Evolutionary conservation across 2,329 filamentous ascomycete genomes (phyloP).

Genomic region (Exophiala aquamarina): DNA sequence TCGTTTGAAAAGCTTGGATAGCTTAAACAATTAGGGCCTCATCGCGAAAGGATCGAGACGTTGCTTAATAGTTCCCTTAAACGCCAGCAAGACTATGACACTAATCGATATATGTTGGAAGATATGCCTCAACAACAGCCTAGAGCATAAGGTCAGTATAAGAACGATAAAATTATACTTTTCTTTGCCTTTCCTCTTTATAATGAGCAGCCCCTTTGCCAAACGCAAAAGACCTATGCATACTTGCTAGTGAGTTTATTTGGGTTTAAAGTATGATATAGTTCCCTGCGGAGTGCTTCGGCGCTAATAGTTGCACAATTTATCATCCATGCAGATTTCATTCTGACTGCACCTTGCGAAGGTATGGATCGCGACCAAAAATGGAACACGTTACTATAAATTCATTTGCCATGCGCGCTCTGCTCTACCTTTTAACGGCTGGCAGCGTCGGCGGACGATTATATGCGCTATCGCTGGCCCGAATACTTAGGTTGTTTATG

Average conservation of each 20-base stretch:
- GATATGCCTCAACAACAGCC: slow-evolving; percentile 7
- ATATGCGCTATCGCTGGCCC: slow-evolving; percentile 10
- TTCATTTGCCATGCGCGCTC: neutral
- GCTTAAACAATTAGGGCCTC: slow-evolving; percentile 1
- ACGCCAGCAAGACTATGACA: slow-evolving; percentile 6
- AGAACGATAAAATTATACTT: slow-evolving; percentile 5
- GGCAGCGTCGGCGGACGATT: slow-evolving; percentile 8
- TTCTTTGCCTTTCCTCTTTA: slow-evolving; percentile 7
- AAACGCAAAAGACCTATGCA: slow-evolving; percentile 5
- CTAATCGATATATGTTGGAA: neutral
- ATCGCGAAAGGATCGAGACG: slow-evolving; percentile 4
- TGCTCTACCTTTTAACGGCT: slow-evolving; percentile 7
- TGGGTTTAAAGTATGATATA: neutral
- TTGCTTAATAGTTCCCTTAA: neutral
- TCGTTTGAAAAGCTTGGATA: slow-evolving; percentile 10
- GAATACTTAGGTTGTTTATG: slow-evolving; percentile 11
- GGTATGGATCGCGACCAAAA: neutral
- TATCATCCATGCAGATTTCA: slow-evolving; percentile 1
- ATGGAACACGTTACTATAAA: neutral
- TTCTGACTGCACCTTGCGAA: neutral
- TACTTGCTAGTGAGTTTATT: slow-evolving; percentile 1
- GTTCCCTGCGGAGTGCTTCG: neutral
- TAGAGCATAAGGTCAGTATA: slow-evolving; percentile 1
- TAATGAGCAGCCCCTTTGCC: neutral
- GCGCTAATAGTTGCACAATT: neutral